Evolutionary conservation across 2,329 filamentous ascomycete genomes (phyloP), one percentile per base, ranked within the genome.

Genomic region (Hymenoscyphus repandus): DNA sequence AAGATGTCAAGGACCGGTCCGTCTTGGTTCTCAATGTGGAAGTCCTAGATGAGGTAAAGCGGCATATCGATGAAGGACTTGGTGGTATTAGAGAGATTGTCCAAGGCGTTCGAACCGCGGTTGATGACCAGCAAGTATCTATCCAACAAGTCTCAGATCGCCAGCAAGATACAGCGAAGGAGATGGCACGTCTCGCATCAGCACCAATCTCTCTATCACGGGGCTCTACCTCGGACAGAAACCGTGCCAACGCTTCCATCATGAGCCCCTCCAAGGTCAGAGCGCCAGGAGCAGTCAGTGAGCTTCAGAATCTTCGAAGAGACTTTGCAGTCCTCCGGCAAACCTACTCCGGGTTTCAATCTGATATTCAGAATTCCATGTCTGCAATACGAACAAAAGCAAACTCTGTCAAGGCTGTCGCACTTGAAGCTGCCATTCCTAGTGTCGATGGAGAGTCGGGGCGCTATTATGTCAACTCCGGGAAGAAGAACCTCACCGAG

Each of bases 21-120:
- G 93, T 99, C 1, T 76, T 99, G n/a, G 95, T 93, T 0, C 74
- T 99, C 38, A 99, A 99, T 61, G 79, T 97, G 1, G 93, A 99
- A 65, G 81, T 86, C 13, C 77, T 99, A 4, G 93, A 99, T 66
- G 93, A 99, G 69, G 91, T 99, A 34, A 97, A 97, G 71, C 84
- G 85, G 44, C 93, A 97, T 65, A 90, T 99, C 58, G 93, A 99
- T 57, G 92, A 99, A 58, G 90, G 91, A 38, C 76, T 99, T 45
- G 85, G 85, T 9, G 83, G 85, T 6, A 74, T 99, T 45, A 88
- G 85, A 58, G 81, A 83, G 50, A 79, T 96, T 30, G 83, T 99
- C n/a, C 87, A 95, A 61, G 85, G 88, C 50, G 83, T 99, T 52
- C 89, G 87, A 68, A 86, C 87, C 47, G 85, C 88, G 39, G 78